Conservation (phyloP, 2,329 filamentous ascomycete species). For the Capronia coronata region DNA sequence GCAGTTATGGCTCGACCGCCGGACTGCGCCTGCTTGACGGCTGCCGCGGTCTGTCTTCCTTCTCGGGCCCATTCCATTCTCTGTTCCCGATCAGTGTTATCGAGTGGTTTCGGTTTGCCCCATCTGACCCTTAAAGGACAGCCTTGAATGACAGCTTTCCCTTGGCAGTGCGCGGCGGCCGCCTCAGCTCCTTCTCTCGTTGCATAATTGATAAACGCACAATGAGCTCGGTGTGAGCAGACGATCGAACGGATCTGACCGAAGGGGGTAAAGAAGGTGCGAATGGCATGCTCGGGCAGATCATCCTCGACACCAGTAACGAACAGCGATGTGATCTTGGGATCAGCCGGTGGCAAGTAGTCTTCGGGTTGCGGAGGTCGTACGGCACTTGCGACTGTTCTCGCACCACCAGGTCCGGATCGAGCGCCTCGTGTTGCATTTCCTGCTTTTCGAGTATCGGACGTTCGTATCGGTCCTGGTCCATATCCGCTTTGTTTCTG, state of each 20-base stretch:
- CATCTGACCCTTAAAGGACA: slow-evolving; percentile 86
- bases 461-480: slow-evolving; percentile 72
- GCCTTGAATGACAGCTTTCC: slow-evolving; percentile 80
- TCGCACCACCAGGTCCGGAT: slow-evolving; percentile 45
- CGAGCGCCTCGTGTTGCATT: slow-evolving; percentile 40
- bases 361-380: slow-evolving; percentile 78
- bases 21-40: slow-evolving; percentile 38
- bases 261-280: slow-evolving; percentile 81
- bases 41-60: slow-evolving; percentile 56
- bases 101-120: slow-evolving; percentile 86
- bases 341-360: slow-evolving; percentile 75
- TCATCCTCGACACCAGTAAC: slow-evolving; percentile 95
- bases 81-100: slow-evolving; percentile 83
- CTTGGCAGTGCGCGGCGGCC: slow-evolving; percentile 77
- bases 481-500: slow-evolving; percentile 49
- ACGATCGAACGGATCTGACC: slow-evolving; percentile 88
- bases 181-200: slow-evolving; percentile 76
- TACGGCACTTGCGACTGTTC: slow-evolving; percentile 62
- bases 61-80: slow-evolving; percentile 74
- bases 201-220: slow-evolving; percentile 92
- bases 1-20: slow-evolving; percentile 26
- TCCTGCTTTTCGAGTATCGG: slow-evolving; percentile 44
- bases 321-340: slow-evolving; percentile 85
- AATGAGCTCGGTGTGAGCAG: slow-evolving; percentile 95
- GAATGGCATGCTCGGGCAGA: slow-evolving; percentile 82